These are phyloP conservation scores for Raffaelea ambrosiae DNA, from an alignment of 2,329 filamentous ascomycete genomes.

Conservation along the genomic window DNA sequence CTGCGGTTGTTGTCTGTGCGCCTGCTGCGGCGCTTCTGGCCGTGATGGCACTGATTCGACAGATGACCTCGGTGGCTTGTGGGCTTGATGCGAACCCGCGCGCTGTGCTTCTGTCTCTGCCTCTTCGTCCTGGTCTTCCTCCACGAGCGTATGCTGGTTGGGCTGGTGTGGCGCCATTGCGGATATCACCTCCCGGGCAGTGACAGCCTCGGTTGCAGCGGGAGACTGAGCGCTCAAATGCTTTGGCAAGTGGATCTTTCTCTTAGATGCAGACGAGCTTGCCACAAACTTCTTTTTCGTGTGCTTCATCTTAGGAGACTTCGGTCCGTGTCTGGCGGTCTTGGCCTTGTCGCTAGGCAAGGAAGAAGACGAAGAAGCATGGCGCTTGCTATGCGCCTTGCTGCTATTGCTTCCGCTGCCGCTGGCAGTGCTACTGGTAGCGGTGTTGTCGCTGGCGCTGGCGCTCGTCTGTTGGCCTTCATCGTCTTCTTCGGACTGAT, in stretches of 20 bases:
- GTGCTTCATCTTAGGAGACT: constrained; percentile 1
- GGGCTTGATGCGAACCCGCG: too few species aligned
- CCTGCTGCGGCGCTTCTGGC: neutral
- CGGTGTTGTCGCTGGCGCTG: constrained; percentile 13
- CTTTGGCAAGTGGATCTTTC: constrained; percentile 35
- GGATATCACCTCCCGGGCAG: constrained; percentile 8
- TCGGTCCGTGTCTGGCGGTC: neutral
- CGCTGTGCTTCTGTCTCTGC: too few species aligned
- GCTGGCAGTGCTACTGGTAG: neutral
- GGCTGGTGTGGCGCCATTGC: neutral
- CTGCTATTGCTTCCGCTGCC: constrained; percentile 1
- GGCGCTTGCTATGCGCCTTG: neutral
- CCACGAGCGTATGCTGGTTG: too few species aligned
- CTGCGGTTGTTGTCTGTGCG: neutral
- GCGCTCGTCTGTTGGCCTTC: constrained; percentile 4
- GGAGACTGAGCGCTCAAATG: constrained; percentile 40
- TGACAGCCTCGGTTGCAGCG: constrained; percentile 21
- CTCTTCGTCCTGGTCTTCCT: too few species aligned
- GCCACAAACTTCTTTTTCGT: constrained; percentile 31
- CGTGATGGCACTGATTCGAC: neutral
- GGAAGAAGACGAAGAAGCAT: too few species aligned
- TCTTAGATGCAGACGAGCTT: constrained; percentile 32
- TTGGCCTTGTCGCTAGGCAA: neutral
- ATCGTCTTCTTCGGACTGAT: constrained; percentile 33
- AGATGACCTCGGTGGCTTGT: too few species aligned